Evolutionary conservation across 352 stramenopile species (phyloP), one percentile per base, ranked within the genome.

Genomic region (Pythium sp.): DNA sequence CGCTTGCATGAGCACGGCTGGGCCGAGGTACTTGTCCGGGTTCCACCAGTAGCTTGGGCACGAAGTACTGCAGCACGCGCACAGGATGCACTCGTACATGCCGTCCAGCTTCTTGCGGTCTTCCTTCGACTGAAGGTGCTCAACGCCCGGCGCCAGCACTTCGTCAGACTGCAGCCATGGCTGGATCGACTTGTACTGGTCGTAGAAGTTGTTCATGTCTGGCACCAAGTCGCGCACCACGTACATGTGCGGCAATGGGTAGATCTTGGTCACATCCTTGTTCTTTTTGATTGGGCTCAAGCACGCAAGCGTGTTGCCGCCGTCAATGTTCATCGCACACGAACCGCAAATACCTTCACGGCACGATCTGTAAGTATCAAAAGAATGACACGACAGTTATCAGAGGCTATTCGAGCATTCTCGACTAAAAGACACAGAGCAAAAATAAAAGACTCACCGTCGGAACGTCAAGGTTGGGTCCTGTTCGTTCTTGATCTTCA

Each of bases 41-140:
- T 99, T 99, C 98, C 98, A 99, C 98, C 98, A 99, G 86, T 99
- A 99, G 61, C 89, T 98, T 30, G 98, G 98, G 85, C 98, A 99
- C 41, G 97, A 98, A 5, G 98, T 99, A 69, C 85, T 98, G 86
- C 98, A 99, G 85, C 98, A 99, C 26, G 97, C 98, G 81, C 98
- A 99, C 22, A 99, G 87, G 71, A 99, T 99, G 82, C 98, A 99
- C 87, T 99, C 98, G 81, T 99, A 99, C 97, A 99, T 99, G 69
- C 98, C 98, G 78, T 99, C 98, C 9, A 99, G 85, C 79, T 99
- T 99, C 86, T 98, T 98, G 65, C 98, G 91, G 86, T 99, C 98
- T 63, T 99, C 91, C 62, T 97, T 96, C 59, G 86, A 96, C 76
- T 95, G 87, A 56, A 95, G 63, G 75, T 94, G 86, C 75, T 97